phyloP scores from a whole-genome alignment of 306 rosid species.

The Casuarina equisetifolia region DNA sequence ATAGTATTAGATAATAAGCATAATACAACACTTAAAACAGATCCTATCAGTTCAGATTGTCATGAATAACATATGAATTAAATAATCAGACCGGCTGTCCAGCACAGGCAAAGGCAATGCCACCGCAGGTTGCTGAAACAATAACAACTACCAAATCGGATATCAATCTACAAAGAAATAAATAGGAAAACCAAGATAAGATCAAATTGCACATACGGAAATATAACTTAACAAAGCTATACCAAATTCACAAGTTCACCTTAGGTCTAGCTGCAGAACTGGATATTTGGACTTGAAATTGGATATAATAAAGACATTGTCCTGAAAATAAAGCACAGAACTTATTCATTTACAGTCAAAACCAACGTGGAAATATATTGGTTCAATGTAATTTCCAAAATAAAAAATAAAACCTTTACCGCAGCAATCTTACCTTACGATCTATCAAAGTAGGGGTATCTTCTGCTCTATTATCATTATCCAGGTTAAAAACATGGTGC shows the following conservation, averaged over 20 bases:
- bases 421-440: slow-evolving; percentile 69
- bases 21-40: not conserved
- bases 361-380: not conserved
- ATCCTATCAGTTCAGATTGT: not conserved
- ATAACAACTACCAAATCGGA: slow-evolving; percentile 94
- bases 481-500: slow-evolving; percentile 78
- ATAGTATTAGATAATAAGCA: not conserved
- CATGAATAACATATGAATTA: not conserved
- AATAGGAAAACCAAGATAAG: slow-evolving; percentile 22
- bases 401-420: slow-evolving; percentile 10
- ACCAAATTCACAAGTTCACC: slow-evolving; percentile 39
- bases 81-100: slow-evolving; percentile 89
- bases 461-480: slow-evolving; percentile 76
- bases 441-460: slow-evolving; percentile 95
- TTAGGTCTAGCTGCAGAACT: slow-evolving; percentile 82
- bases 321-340: slow-evolving; percentile 49
- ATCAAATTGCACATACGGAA: slow-evolving; percentile 5
- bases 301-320: slow-evolving; percentile 91
- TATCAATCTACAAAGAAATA: slow-evolving; percentile 67
- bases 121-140: slow-evolving; percentile 98
- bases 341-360: not conserved
- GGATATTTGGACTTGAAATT: slow-evolving; percentile 93
- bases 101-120: slow-evolving; percentile 98
- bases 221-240: not conserved
- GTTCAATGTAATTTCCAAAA: slow-evolving; percentile 17